Evolutionary conservation across 176 grass and related monocot species (phyloP).

Genomic region (Dactylis glomerata): DNA sequence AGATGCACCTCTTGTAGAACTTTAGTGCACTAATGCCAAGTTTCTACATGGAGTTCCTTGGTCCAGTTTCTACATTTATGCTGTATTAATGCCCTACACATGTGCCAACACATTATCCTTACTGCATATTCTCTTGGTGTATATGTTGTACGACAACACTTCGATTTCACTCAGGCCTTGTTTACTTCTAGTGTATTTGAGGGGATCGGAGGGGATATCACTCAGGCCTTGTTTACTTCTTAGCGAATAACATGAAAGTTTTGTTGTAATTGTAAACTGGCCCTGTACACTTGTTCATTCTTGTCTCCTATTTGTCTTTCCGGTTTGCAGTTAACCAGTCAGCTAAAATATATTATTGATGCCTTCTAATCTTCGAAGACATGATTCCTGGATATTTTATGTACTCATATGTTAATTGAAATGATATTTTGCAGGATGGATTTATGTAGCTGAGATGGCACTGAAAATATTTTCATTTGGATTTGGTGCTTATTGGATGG

Average conservation of each 20-base stretch:
- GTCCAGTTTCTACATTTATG: neutral
- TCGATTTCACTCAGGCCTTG: neutral
- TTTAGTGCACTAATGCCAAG: neutral
- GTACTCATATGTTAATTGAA: constrained; percentile 9
- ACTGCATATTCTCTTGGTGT: neutral
- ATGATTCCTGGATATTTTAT: constrained; percentile 10
- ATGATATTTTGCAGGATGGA: constrained; percentile 71
- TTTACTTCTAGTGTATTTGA: too few species aligned
- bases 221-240: too few species aligned
- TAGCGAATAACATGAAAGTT: neutral
- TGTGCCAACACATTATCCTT: neutral
- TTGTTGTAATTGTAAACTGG: neutral
- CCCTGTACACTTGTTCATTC: neutral
- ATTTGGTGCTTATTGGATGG: constrained; percentile 92
- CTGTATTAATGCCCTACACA: neutral
- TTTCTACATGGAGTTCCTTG: neutral
- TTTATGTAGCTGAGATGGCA: constrained; percentile 95
- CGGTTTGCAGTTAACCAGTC: constrained; percentile 12
- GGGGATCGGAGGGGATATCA: too few species aligned
- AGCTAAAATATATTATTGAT: constrained; percentile 32
- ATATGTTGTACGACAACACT: neutral
- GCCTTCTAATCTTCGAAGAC: neutral
- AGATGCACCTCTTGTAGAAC: neutral
- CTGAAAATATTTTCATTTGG: constrained; percentile 97
- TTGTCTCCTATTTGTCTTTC: neutral